phyloP scores from a whole-genome alignment of 768 basidiomycete genomes.

The Hypholoma fasciculare region DNA sequence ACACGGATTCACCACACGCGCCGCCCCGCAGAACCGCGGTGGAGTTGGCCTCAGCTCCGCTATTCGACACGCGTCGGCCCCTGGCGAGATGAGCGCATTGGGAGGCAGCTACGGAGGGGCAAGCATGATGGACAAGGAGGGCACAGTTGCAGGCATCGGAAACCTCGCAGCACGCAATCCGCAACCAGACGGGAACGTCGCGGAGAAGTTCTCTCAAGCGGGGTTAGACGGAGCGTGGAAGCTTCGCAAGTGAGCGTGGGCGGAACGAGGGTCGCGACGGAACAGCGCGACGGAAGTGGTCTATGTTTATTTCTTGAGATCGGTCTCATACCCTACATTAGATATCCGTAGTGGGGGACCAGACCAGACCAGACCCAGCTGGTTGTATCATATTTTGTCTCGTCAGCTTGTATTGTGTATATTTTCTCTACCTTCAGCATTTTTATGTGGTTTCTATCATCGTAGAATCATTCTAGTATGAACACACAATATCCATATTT shows the following conservation, averaged over 20 bases:
- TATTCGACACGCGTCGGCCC: constrained; percentile 39
- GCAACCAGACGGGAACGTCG: constrained; percentile 41
- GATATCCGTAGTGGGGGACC: background rate
- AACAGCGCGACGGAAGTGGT: background rate
- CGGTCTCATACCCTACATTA: background rate
- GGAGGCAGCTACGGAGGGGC: constrained; percentile 44
- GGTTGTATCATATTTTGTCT: constrained; percentile 6
- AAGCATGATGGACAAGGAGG: constrained; percentile 40
- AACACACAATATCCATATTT: too few relatives aligned
- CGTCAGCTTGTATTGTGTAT: constrained; percentile 1
- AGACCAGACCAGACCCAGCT: constrained; percentile 2
- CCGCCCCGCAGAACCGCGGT: constrained; percentile 37
- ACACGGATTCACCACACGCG: constrained; percentile 43
- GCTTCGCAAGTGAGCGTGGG: constrained; percentile 38
- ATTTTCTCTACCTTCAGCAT: background rate
- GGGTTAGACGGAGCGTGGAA: constrained; percentile 51
- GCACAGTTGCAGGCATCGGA: constrained; percentile 35
- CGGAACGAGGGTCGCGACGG: background rate
- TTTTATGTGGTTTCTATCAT: too few relatives aligned
- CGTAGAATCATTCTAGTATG: too few relatives aligned
- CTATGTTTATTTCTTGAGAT: constrained; percentile 5
- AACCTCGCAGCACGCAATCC: constrained; percentile 46
- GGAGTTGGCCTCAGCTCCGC: constrained; percentile 52
- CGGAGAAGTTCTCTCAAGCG: constrained; percentile 44
- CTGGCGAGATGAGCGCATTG: constrained; percentile 44